Evolutionary conservation across 2,329 filamentous ascomycete species (phyloP).

Genomic region (Elsinoe fawcettii): DNA sequence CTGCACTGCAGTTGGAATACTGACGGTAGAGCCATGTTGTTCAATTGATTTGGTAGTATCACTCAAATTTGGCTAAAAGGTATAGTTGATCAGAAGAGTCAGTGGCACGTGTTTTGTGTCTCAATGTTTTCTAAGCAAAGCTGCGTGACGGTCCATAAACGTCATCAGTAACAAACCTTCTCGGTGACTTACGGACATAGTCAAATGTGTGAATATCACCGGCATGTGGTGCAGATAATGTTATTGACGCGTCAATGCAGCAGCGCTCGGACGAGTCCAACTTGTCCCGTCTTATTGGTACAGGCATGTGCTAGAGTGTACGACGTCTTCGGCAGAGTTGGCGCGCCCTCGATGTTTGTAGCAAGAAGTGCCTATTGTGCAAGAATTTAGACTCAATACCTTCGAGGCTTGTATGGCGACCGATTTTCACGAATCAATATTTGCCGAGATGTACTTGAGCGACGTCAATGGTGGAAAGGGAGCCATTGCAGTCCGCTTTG

Average conservation of each 20-base stretch:
- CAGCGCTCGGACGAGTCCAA: not conserved
- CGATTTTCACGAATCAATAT: too few relatives aligned
- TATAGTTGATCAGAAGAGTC: not conserved
- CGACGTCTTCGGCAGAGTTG: too few relatives aligned
- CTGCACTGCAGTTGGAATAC: slow-evolving; percentile 48
- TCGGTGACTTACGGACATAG: not conserved
- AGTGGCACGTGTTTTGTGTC: not conserved
- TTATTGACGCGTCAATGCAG: not conserved
- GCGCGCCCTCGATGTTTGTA: too few relatives aligned
- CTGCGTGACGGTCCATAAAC: slow-evolving; percentile 9
- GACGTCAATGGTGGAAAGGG: too few relatives aligned
- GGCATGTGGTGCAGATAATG: not conserved
- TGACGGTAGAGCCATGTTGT: slow-evolving; percentile 39
- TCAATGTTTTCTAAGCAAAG: not conserved
- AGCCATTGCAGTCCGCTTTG: not conserved
- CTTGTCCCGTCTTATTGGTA: too few relatives aligned
- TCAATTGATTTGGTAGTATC: not conserved
- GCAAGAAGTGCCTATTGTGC: too few relatives aligned
- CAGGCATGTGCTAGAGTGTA: too few relatives aligned
- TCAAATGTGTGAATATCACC: not conserved
- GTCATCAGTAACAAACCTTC: slow-evolving; percentile 12
- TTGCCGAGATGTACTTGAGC: too few relatives aligned
- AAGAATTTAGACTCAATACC: too few relatives aligned
- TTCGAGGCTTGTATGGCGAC: too few relatives aligned
- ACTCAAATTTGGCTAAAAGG: not conserved